These are phyloP conservation scores for Exserohilum turcica DNA, from an alignment of 2,329 filamentous ascomycete genomes.

Conservation along the genomic window DNA sequence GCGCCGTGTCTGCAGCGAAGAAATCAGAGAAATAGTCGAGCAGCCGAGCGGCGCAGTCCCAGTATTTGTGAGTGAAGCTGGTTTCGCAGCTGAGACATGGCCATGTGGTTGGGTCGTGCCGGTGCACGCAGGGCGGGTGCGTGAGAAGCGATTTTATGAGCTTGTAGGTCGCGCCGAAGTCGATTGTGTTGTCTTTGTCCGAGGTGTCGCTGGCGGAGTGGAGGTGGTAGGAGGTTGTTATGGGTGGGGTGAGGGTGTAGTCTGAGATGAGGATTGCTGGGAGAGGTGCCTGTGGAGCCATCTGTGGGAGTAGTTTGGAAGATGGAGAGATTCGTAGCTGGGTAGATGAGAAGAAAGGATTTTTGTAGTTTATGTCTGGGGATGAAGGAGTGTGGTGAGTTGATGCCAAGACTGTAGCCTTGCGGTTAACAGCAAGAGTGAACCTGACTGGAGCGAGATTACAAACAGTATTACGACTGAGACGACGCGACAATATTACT, in stretches of 20 bases:
- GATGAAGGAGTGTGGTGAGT: not conserved
- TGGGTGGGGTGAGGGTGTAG: not conserved
- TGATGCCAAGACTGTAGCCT: conserved; percentile 14
- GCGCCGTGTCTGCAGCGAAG: conserved; percentile 17
- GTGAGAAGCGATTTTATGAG: conserved; percentile 19
- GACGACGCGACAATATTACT: not conserved
- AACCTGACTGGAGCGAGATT: not conserved
- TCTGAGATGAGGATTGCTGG: conserved; percentile 1
- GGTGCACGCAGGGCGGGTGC: conserved; percentile 4
- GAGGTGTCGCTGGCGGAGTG: not conserved
- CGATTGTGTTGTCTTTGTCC: not conserved
- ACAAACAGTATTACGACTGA: not conserved
- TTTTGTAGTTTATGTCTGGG: not conserved
- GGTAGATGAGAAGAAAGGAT: not conserved
- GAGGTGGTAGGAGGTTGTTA: not conserved
- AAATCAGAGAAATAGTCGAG: conserved; percentile 44
- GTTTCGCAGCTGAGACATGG: conserved; percentile 13
- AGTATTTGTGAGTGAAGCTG: conserved; percentile 19
- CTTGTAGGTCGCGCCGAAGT: conserved; percentile 12
- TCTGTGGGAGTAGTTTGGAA: not conserved
- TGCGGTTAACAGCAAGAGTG: not conserved
- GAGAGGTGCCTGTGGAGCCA: not conserved
- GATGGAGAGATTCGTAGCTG: no score
- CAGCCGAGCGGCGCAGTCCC: conserved; percentile 22
- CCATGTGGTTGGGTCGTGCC: not conserved